A percentile compares a stretch with the other conserved stretches of the same genome.
Evolutionary conservation across 2,329 filamentous ascomycete species (phyloP).

Genomic region (Dothistroma septosporum): DNA sequence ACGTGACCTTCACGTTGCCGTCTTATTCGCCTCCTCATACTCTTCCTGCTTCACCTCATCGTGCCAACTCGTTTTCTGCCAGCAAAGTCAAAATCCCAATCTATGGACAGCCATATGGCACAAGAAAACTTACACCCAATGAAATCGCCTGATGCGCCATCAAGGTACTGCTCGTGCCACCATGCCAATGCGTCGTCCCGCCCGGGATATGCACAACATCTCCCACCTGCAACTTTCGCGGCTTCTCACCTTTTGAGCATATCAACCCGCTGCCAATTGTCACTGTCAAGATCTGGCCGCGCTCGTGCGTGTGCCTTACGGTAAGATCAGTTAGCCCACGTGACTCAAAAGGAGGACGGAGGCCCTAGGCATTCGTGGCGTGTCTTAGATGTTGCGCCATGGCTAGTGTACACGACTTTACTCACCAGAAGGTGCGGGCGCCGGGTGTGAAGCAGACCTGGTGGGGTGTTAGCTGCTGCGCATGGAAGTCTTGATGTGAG

Average conservation of each 20-base stretch:
- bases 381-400: too few species aligned
- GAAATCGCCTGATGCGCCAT: slow-evolving; percentile 42
- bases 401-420: too few species aligned
- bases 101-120: background rate
- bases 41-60: slow-evolving; percentile 38
- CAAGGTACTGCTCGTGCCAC: slow-evolving; percentile 39
- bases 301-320: slow-evolving; percentile 45
- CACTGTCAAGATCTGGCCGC: slow-evolving; percentile 44
- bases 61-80: slow-evolving; percentile 36
- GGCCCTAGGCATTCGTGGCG: too few species aligned
- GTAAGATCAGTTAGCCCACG: too few species aligned
- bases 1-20: slow-evolving; percentile 3
- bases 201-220: slow-evolving; percentile 42
- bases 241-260: slow-evolving; percentile 40
- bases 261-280: slow-evolving; percentile 41
- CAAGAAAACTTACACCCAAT: slow-evolving; percentile 35
- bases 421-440: slow-evolving; percentile 44
- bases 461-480: background rate
- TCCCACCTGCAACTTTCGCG: slow-evolving; percentile 37
- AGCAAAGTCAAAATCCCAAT: background rate
- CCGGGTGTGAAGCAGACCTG: slow-evolving; percentile 43
- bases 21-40: slow-evolving; percentile 32
- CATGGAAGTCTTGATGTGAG: background rate
- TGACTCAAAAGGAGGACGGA: too few species aligned
- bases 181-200: slow-evolving; percentile 46